These are phyloP conservation scores for Penicillium longicatenatum DNA, from an alignment of 495 filamentous ascomycete genomes.

Conservation along the genomic window DNA sequence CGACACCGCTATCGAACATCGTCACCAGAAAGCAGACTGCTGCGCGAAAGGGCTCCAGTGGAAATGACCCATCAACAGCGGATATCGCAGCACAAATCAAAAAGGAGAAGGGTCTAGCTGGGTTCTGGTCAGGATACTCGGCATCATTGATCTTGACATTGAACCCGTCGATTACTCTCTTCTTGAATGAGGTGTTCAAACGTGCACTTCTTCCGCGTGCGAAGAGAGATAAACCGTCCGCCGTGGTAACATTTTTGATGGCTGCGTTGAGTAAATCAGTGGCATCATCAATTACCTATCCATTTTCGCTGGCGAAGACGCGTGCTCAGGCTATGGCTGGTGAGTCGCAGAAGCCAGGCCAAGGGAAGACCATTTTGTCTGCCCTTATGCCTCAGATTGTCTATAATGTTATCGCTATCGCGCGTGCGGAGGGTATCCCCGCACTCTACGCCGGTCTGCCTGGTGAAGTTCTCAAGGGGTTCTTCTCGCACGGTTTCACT, in stretches of 20 bases:
- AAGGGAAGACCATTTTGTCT: slow-evolving; percentile 8
- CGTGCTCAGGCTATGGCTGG: slow-evolving; percentile 60
- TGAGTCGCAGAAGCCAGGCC: neutral
- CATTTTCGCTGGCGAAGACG: slow-evolving; percentile 80
- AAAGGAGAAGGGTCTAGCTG: slow-evolving; percentile 69
- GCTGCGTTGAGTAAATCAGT: slow-evolving; percentile 81
- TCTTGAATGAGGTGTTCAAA: slow-evolving; percentile 73
- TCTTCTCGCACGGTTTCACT: slow-evolving; percentile 85
- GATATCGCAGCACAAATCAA: slow-evolving; percentile 66
- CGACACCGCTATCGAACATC: slow-evolving; percentile 81
- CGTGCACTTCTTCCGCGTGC: slow-evolving; percentile 53
- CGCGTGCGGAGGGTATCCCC: slow-evolving; percentile 62
- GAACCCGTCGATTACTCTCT: slow-evolving; percentile 86
- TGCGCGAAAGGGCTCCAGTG: slow-evolving; percentile 32
- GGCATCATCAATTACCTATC: slow-evolving; percentile 81
- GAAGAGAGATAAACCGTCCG: slow-evolving; percentile 53
- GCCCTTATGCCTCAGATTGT: slow-evolving; percentile 57
- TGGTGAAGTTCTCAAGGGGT: slow-evolving; percentile 80
- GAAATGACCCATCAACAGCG: slow-evolving; percentile 33
- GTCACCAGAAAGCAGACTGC: slow-evolving; percentile 79
- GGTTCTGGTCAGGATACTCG: slow-evolving; percentile 91
- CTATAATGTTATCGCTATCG: slow-evolving; percentile 62
- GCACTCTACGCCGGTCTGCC: slow-evolving; percentile 77
- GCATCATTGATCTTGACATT: slow-evolving; percentile 78
- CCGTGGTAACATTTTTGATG: slow-evolving; percentile 65